Evolutionary conservation across 768 basidiomycete genomes (phyloP), one percentile per base, ranked within the genome.

Genomic region (Terana coerulea): DNA sequence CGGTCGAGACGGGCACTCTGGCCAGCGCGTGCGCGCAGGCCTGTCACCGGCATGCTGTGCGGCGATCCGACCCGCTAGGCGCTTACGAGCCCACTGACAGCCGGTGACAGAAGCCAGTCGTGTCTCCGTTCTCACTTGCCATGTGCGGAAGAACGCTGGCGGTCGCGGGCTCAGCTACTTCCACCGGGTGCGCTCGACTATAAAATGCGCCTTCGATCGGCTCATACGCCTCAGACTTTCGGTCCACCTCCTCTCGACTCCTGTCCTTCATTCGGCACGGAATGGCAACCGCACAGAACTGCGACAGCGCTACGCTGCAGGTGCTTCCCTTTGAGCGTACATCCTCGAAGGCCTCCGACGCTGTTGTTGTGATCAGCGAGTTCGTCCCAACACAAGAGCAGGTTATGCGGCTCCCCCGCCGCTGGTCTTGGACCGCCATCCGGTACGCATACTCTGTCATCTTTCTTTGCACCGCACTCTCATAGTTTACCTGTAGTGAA

Each of bases 401-500:
- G 3, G 37, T 19, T 24, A 6, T 21, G 14, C 10, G 15, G 14
- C 31, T 30, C 3, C 17, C 28, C 19, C 9, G 45, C 34, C 45
- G 45, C 19, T 46, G 45, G 45, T 34, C 29, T n/a, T n/a, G n/a
- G n/a, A n/a, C n/a, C 19, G 21, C 30, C 31, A 46, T 46, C 30
- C 45, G 45, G 45, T 46, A 21, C 5, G 45, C 43, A 5, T 8
- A 5, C 43, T 17, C 19, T 34, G 5, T 14, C 6, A 29, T 22
- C 3, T 12, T 34, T 5, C 3, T 21, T 30, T n/a, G n/a, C n/a
- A n/a, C n/a, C n/a, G n/a, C n/a, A n/a, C n/a, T n/a, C n/a, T n/a
- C n/a, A 12, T 5, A 46, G 22, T 30, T 46, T 10, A 46, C 21
- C 5, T 21, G n/a, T 35, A 79, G 81, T 28, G 65, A 70, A 47